A percentile compares a stretch with the other conserved stretches of the same genome.
These are phyloP conservation scores for Annulohypoxylon stygium DNA, from an alignment of 495 filamentous ascomycete species.

Conservation along the genomic window DNA sequence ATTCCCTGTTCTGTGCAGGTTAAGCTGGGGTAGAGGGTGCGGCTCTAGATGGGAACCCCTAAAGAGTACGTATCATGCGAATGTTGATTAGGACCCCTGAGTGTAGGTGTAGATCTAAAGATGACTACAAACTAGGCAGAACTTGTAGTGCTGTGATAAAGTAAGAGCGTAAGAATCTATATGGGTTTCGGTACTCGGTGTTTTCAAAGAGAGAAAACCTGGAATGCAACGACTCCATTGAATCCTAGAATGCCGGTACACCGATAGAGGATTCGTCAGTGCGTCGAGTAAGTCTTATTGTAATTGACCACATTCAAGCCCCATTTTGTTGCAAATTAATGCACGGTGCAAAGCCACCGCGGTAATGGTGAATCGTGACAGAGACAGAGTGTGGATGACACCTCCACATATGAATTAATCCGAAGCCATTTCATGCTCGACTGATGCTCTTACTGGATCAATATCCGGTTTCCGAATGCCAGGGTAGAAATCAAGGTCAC, in stretches of 20 bases:
- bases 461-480: conserved; percentile 23
- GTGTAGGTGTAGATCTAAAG: conserved; percentile 23
- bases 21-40: conserved; percentile 38
- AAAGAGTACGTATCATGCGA: conserved; percentile 13
- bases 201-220: neutral
- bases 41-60: conserved; percentile 30
- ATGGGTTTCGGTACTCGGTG: conserved; percentile 7
- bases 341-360: conserved; percentile 17
- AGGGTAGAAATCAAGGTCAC: conserved; percentile 8
- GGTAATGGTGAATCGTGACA: neutral
- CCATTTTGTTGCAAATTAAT: conserved; percentile 13
- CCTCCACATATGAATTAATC: conserved; percentile 21
- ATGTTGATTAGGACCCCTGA: conserved; percentile 22
- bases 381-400: conserved; percentile 6
- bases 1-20: conserved; percentile 33
- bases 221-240: conserved; percentile 19
- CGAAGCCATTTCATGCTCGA: conserved; percentile 8
- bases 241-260: conserved; percentile 8
- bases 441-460: conserved; percentile 9
- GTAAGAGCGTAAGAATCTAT: conserved; percentile 8
- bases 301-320: conserved; percentile 16
- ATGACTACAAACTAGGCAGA: conserved; percentile 1
- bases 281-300: conserved; percentile 9
- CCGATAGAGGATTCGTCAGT: conserved; percentile 20
- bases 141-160: conserved; percentile 4